These are phyloP conservation scores for Collybiopsis luxurians DNA, from an alignment of 768 basidiomycete species.

Conservation along the genomic window DNA sequence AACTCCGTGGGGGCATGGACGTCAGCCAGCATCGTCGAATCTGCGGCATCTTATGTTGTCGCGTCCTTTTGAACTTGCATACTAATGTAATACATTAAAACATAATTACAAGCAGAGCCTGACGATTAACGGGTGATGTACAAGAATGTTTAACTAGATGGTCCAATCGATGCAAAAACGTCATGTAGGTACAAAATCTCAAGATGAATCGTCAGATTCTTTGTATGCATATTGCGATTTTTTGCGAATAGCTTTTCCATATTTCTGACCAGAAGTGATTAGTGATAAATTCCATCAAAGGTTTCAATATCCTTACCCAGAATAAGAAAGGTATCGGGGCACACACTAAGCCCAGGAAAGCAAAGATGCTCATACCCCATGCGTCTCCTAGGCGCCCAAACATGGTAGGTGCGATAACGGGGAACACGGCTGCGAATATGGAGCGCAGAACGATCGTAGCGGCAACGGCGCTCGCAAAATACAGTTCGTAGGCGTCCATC, in stretches of 20 bases:
- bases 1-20: too few relatives aligned
- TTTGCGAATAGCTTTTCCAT: conserved; percentile 43
- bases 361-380: conserved; percentile 57
- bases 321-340: conserved; percentile 57
- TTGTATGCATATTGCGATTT: conserved; percentile 39
- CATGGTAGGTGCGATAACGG: conserved; percentile 53
- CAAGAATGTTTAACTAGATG: too few relatives aligned
- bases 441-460: conserved; percentile 68
- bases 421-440: conserved; percentile 60
- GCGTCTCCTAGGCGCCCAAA: conserved; percentile 50
- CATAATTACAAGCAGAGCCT: too few relatives aligned
- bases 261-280: conserved; percentile 34
- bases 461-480: conserved; percentile 66
- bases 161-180: too few relatives aligned
- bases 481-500: conserved; percentile 68
- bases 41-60: too few relatives aligned
- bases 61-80: too few relatives aligned
- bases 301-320: conserved; percentile 36
- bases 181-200: too few relatives aligned
- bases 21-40: too few relatives aligned
- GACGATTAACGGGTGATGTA: too few relatives aligned
- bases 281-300: not conserved
- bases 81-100: too few relatives aligned
- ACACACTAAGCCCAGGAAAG: conserved; percentile 45
- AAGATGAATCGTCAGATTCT: conserved; percentile 23